A percentile compares a stretch with the other conserved stretches of the same genome.
phyloP scores from a whole-genome alignment of 2,329 filamentous ascomycete species.

The Sclerotinia glacialis region DNA sequence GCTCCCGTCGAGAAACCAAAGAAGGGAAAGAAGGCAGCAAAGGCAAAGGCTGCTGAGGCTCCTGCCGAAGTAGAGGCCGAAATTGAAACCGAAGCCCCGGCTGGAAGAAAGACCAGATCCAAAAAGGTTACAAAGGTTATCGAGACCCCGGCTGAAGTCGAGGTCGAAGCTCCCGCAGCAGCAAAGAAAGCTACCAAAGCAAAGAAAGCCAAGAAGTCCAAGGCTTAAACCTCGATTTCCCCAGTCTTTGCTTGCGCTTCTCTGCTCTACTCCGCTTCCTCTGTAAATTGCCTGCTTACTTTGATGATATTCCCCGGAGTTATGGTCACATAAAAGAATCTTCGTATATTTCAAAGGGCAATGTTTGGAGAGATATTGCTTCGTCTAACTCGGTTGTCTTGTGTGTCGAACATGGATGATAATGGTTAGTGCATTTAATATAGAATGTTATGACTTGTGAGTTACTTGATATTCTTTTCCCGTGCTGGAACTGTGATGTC shows the following conservation, averaged over 20 bases:
- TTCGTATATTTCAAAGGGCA: constrained; percentile 8
- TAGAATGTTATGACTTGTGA: not conserved
- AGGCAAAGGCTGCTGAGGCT: constrained; percentile 25
- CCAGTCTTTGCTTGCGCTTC: not conserved
- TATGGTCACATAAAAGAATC: constrained; percentile 15
- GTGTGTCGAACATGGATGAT: not conserved
- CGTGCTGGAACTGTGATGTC: not conserved
- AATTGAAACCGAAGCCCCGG: not conserved
- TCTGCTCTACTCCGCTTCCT: not conserved
- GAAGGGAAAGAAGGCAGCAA: constrained; percentile 41
- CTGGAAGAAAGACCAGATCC: constrained; percentile 10
- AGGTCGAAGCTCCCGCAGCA: not conserved
- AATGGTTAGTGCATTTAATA: constrained; percentile 3
- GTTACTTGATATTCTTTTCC: not conserved
- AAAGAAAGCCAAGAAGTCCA: constrained; percentile 12
- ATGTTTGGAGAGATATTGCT: constrained; percentile 4
- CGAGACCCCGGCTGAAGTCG: not conserved
- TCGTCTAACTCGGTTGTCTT: not conserved
- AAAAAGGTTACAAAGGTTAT: not conserved
- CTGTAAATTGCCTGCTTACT: constrained; percentile 4
- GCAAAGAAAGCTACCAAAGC: constrained; percentile 2
- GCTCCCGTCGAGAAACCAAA: constrained; percentile 34
- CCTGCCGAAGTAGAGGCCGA: constrained; percentile 2
- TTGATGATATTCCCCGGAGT: constrained; percentile 14
- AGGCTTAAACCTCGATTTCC: not conserved